phyloP scores from a whole-genome alignment of 257 asterid genomes.

The Voacanga thouarsii region DNA sequence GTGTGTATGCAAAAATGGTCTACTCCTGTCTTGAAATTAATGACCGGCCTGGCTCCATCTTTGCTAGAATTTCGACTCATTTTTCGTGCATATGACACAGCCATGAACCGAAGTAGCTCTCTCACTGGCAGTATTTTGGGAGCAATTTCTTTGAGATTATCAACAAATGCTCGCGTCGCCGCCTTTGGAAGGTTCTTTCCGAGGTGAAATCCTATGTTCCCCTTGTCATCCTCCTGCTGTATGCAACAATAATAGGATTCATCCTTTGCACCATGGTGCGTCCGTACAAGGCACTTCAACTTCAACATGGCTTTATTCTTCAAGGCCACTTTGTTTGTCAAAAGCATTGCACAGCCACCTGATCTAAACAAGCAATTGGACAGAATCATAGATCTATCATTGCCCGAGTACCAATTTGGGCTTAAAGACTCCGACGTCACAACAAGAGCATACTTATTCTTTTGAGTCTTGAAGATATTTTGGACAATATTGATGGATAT shows the following conservation, averaged over 20 bases:
- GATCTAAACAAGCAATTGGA: constrained; percentile 72
- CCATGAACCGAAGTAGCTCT: constrained; percentile 55
- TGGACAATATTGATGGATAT: constrained; percentile 52
- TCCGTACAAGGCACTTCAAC: constrained; percentile 57
- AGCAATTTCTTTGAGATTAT: constrained; percentile 60
- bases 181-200: constrained; percentile 72
- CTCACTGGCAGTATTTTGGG: constrained; percentile 58
- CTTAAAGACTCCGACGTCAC: constrained; percentile 77
- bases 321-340: constrained; percentile 48
- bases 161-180: constrained; percentile 77
- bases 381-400: constrained; percentile 79
- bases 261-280: constrained; percentile 69
- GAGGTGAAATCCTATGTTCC: constrained; percentile 59
- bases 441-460: constrained; percentile 48
- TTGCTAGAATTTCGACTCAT: constrained; percentile 23
- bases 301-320: constrained; percentile 49
- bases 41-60: constrained; percentile 36
- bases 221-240: constrained; percentile 65
- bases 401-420: constrained; percentile 76
- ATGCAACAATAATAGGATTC: constrained; percentile 67
- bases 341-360: constrained; percentile 70
- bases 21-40: constrained; percentile 64
- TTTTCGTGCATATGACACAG: constrained; percentile 20
- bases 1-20: constrained; percentile 92
- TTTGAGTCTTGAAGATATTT: constrained; percentile 38